phyloP scores from a whole-genome alignment of 192 early-diverging fungal genomes.

The Coemansia erecta region DNA sequence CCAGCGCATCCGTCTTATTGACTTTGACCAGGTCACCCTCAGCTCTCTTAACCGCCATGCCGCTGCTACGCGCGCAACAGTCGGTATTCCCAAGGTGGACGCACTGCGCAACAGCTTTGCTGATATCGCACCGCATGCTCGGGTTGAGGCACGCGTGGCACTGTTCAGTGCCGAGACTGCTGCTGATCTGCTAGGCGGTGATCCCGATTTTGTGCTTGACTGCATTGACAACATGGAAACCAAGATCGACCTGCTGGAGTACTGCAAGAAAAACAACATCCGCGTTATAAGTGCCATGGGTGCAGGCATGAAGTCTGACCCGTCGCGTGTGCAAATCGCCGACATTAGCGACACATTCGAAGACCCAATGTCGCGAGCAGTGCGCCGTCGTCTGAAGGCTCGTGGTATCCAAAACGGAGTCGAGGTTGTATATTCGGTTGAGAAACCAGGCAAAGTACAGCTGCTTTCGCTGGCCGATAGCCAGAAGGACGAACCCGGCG shows the following conservation, averaged over 20 bases:
- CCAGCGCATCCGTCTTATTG: conserved; percentile 81
- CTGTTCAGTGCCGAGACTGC: conserved; percentile 74
- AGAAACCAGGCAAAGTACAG: conserved; percentile 89
- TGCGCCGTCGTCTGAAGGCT: conserved; percentile 71
- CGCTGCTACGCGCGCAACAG: conserved; percentile 84
- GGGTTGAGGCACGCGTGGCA: conserved; percentile 74
- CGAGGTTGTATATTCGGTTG: conserved; percentile 91
- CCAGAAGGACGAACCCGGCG: conserved; percentile 77
- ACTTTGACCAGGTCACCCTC: conserved; percentile 97
- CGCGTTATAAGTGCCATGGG: conserved; percentile 94
- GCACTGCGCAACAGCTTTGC: conserved; percentile 72
- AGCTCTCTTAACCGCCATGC: conserved; percentile 94
- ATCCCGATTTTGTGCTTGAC: conserved; percentile 76
- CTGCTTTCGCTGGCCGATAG: conserved; percentile 86
- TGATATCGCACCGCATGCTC: conserved; percentile 73
- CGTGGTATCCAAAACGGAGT: conserved; percentile 75
- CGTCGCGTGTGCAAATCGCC: conserved; percentile 93
- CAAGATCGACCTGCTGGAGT: conserved; percentile 84
- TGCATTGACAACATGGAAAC: conserved; percentile 97
- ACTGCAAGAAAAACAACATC: conserved; percentile 74
- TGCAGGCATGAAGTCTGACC: conserved; percentile 94
- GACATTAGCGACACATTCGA: conserved; percentile 94
- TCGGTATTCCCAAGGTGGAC: conserved; percentile 83
- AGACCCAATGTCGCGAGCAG: conserved; percentile 88
- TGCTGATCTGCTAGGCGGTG: conserved; percentile 64